Evolutionary conservation across 805 yeast species (phyloP).

Genomic region (Candida taoyuanica): DNA sequence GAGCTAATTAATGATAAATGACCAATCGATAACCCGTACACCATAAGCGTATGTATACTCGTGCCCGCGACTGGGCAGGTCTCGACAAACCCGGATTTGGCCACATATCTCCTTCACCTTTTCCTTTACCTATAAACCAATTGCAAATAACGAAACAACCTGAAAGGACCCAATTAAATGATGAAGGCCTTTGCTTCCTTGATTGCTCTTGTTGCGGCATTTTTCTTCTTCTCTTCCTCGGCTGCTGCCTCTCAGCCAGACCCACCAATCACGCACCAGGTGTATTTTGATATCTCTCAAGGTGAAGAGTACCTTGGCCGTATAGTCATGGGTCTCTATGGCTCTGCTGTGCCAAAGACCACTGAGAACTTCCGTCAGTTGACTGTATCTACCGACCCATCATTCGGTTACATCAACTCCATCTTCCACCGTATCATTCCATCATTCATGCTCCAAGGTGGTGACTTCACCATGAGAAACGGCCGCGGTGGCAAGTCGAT

Average conservation of each 20-base stretch:
- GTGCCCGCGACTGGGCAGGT: too few species aligned
- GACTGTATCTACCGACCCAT: slow-evolving; percentile 69
- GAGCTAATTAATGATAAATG: too few species aligned
- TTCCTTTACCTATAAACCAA: too few species aligned
- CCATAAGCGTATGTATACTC: too few species aligned
- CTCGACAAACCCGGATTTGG: too few species aligned
- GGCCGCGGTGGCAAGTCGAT: slow-evolving; percentile 76
- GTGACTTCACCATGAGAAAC: slow-evolving; percentile 66
- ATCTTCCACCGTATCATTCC: slow-evolving; percentile 72
- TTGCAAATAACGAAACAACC: too few species aligned
- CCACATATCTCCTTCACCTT: too few species aligned
- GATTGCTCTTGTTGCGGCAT: slow-evolving; percentile 12
- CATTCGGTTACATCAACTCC: slow-evolving; percentile 56
- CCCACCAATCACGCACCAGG: slow-evolving; percentile 61
- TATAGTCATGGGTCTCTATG: slow-evolving; percentile 82
- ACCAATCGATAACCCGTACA: background rate
- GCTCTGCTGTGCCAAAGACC: slow-evolving; percentile 82
- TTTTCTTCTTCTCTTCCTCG: slow-evolving; percentile 15
- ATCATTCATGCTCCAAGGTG: slow-evolving; percentile 75
- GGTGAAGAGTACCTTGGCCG: slow-evolving; percentile 78
- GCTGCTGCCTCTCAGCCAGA: slow-evolving; percentile 23
- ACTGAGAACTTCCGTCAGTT: slow-evolving; percentile 83
- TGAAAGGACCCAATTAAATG: background rate
- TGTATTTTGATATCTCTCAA: slow-evolving; percentile 79
- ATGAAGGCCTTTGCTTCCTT: slow-evolving; percentile 18